These are phyloP conservation scores for Fagopyrum esculentum DNA, from an alignment of 148 eudicot genomes.

Conservation along the genomic window DNA sequence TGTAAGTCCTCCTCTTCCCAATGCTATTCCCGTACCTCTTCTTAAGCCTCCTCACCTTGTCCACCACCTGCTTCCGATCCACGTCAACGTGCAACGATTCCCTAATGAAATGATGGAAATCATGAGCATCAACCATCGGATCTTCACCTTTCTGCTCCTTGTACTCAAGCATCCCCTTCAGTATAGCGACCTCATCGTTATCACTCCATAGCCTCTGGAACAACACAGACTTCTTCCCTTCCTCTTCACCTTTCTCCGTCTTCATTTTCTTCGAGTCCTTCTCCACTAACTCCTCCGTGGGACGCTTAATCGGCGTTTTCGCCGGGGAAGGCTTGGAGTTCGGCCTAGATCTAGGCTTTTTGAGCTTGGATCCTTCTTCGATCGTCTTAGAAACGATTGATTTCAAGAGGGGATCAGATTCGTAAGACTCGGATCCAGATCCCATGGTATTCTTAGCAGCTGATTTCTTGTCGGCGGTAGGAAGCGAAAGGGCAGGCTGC, in stretches of 20 bases:
- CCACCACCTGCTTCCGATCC: slow-evolving; percentile 27
- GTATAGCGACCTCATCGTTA: slow-evolving; percentile 38
- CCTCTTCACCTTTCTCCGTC: slow-evolving; percentile 11
- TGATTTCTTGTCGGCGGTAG: neutral
- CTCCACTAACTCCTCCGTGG: neutral
- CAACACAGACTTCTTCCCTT: neutral
- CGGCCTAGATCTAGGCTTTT: slow-evolving; percentile 7
- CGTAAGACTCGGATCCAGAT: no score
- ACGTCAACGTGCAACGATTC: slow-evolving; percentile 25
- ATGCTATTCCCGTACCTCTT: slow-evolving; percentile 28
- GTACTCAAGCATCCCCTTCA: slow-evolving; percentile 45
- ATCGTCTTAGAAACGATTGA: no score
- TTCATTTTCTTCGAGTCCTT: slow-evolving; percentile 18
- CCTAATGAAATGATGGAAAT: slow-evolving; percentile 33
- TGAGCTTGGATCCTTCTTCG: neutral
- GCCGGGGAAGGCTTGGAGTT: slow-evolving; percentile 10
- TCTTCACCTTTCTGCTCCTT: slow-evolving; percentile 21
- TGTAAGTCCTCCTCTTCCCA: slow-evolving; percentile 21
- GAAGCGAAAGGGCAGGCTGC: neutral
- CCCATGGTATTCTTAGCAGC: no score
- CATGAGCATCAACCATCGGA: slow-evolving; percentile 22
- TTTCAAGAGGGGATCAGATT: neutral
- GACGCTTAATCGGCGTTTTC: neutral
- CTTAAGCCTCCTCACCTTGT: slow-evolving; percentile 33
- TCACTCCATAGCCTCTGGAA: slow-evolving; percentile 50